Percentiles rank a stretch among this genome's conserved stretches.
Conservation (phyloP, 108 stramenopile species). For the Skeletonema potamos region DNA sequence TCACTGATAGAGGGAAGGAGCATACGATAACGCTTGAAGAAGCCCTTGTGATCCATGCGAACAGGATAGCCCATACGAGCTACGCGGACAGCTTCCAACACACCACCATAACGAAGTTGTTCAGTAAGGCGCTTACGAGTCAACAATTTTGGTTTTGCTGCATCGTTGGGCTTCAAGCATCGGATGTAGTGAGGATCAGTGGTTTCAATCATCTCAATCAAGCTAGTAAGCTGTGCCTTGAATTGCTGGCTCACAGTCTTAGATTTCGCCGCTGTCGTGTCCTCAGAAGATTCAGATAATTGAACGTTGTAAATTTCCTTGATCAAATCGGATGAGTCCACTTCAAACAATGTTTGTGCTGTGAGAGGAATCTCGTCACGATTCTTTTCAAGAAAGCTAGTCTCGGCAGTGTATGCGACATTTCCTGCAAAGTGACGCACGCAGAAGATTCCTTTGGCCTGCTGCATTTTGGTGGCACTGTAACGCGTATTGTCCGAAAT, state of each 20-base stretch:
- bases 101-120: conserved; percentile 98
- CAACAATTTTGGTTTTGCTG: conserved; percentile 80
- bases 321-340: conserved; percentile 76
- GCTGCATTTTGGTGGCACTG: conserved; percentile 73
- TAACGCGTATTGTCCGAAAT: conserved; percentile 85
- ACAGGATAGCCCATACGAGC: conserved; percentile 99
- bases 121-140: conserved; percentile 87
- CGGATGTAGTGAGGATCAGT: conserved; percentile 99
- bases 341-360: conserved; percentile 86
- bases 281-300: conserved; percentile 56
- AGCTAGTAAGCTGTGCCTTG: conserved; percentile 84
- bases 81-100: conserved; percentile 99
- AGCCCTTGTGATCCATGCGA: conserved; percentile 86
- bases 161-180: conserved; percentile 97
- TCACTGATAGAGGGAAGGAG: conserved; percentile 71
- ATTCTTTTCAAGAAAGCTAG: conserved; percentile 97
- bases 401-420: conserved; percentile 90
- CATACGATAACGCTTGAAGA: conserved; percentile 91
- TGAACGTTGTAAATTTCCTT: conserved; percentile 77
- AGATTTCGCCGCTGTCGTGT: conserved; percentile 39
- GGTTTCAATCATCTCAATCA: conserved; percentile 89
- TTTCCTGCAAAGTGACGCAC: conserved; percentile 96
- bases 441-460: conserved; percentile 78
- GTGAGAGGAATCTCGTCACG: conserved; percentile 94
- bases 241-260: conserved; percentile 96